A percentile compares a stretch with the other conserved stretches of the same genome.
Conservation (phyloP, 495 filamentous ascomycete genomes). For the Penicillium ucsense region DNA sequence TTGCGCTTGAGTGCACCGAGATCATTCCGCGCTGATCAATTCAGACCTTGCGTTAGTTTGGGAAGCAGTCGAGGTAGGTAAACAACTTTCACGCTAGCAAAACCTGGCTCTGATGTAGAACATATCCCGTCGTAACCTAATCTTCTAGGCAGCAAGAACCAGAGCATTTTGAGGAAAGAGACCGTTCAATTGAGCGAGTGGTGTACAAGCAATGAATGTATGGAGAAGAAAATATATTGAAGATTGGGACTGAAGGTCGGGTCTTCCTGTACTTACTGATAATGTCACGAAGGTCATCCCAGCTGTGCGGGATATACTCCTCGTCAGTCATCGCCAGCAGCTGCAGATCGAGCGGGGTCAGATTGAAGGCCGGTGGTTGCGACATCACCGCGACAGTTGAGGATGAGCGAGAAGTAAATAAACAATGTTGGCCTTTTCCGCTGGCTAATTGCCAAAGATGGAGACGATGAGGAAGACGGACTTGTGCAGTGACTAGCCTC, state of each 20-base stretch:
- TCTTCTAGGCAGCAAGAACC: too few relatives aligned
- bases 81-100: too few relatives aligned
- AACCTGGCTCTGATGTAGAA: too few relatives aligned
- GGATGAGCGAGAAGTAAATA: too few relatives aligned
- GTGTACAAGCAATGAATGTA: neutral
- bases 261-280: constrained; percentile 43
- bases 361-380: constrained; percentile 41
- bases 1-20: constrained; percentile 69
- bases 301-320: constrained; percentile 56
- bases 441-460: too few relatives aligned
- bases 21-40: constrained; percentile 50
- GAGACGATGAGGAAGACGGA: too few relatives aligned
- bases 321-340: constrained; percentile 61
- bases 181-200: too few relatives aligned
- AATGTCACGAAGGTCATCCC: constrained; percentile 57
- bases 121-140: too few relatives aligned
- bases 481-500: too few relatives aligned
- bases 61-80: constrained; percentile 3
- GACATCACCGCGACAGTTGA: neutral
- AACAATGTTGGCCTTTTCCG: too few relatives aligned
- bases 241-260: too few relatives aligned
- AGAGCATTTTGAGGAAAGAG: too few relatives aligned
- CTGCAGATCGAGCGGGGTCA: constrained; percentile 56
- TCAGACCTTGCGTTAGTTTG: neutral
- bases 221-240: neutral